These are phyloP conservation scores for Fusarium sp. DNA, from an alignment of 2,329 filamentous ascomycete species.

Conservation along the genomic window DNA sequence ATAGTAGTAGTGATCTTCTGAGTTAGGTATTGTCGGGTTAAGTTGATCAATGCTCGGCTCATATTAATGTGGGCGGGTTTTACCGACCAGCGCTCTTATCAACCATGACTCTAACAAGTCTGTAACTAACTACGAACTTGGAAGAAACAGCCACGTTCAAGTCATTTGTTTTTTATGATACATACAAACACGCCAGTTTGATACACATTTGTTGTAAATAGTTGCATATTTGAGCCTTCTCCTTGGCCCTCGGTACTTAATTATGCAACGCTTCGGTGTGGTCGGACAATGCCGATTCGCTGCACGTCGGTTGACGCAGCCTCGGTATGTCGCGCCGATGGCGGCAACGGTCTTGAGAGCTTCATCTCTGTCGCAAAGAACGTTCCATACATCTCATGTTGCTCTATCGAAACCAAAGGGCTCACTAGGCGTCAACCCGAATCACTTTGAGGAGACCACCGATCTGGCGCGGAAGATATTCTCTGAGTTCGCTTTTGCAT, in stretches of 20 bases:
- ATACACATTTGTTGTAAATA: background rate
- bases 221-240: background rate
- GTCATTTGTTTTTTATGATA: background rate
- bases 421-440: conserved; percentile 39
- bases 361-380: conserved; percentile 10
- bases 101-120: conserved; percentile 27
- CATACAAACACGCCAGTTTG: background rate
- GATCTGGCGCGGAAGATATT: conserved; percentile 44
- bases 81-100: conserved; percentile 42
- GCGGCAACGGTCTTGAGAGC: conserved; percentile 13
- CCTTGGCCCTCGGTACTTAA: conserved; percentile 3
- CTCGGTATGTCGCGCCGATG: conserved; percentile 32
- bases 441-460: conserved; percentile 39
- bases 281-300: conserved; percentile 46
- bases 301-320: conserved; percentile 38
- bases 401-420: conserved; percentile 41
- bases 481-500: conserved; percentile 55
- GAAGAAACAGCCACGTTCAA: conserved; percentile 1
- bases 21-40: conserved; percentile 6
- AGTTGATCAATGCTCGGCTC: conserved; percentile 35
- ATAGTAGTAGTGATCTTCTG: background rate
- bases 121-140: conserved; percentile 1
- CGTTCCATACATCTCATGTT: conserved; percentile 30
- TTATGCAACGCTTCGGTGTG: conserved; percentile 45
- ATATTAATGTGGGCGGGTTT: conserved; percentile 40